Conservation (phyloP, 169 alveolate species). For the Pseudocohnilembus persalinus region DNA sequence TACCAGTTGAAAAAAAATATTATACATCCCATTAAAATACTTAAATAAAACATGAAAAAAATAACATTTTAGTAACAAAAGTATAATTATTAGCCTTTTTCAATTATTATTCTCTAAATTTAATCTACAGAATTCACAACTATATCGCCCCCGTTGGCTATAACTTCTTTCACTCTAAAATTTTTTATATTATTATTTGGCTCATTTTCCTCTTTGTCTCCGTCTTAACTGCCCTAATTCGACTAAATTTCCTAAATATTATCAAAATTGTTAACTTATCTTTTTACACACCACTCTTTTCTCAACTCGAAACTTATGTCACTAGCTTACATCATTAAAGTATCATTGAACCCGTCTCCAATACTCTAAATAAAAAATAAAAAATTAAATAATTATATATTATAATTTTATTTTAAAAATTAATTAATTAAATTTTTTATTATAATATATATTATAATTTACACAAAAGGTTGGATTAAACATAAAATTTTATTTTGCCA, state of each 20-base stretch:
- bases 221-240: no score
- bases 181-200: background rate
- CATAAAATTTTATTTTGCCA: constrained; percentile 7
- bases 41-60: constrained; percentile 52
- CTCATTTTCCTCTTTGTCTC: no score
- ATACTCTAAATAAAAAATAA: constrained; percentile 32
- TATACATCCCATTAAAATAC: constrained; percentile 49
- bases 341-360: constrained; percentile 89
- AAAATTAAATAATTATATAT: no score
- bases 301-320: constrained; percentile 72
- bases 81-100: constrained; percentile 34
- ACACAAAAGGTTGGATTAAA: background rate
- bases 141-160: background rate
- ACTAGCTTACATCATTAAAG: constrained; percentile 81
- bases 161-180: background rate
- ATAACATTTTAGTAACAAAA: constrained; percentile 48
- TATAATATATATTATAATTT: no score
- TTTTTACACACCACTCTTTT: background rate
- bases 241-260: no score
- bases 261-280: no score
- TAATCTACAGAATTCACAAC: background rate
- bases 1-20: constrained; percentile 46
- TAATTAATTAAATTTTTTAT: no score
- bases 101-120: background rate
- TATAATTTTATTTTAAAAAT: no score